Base-by-base conservation (phyloP, 345 rosid species). In the Cardamine chenopodiifolia region DNA sequence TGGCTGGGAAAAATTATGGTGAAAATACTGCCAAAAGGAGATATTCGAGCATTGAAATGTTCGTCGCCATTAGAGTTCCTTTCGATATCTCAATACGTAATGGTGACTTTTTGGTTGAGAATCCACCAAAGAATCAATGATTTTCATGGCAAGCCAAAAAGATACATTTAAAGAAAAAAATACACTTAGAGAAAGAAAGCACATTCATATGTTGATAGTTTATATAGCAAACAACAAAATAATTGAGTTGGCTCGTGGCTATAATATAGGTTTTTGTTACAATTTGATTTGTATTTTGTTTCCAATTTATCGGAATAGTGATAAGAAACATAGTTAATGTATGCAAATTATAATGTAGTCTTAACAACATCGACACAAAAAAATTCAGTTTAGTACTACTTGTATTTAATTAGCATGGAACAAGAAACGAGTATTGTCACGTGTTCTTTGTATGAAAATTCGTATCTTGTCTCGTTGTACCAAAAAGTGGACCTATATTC, bases 1-100 rank as follows among this genome's bases (percentile, higher is more conserved):
- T 55, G 74, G 70, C 42, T 60, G 56, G 5, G 40, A 22, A 22
- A 55, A 23, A 7, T 20, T 11, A 23, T 42, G 25, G 19, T 37
- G 58, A 39, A 68, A 62, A 61, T 40, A 32, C 54, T n/a, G 49
- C 56, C 39, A 53, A 61, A 69, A 60, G 20, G 31, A 62, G 70
- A 76, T 73, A 28, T 76, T 62, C 20, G 28, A 45, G 45, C 29
- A 22, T 25, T 69, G 57, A 61, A 62, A 55, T 62, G 25, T 42
- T 69, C 47, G 15, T 68, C 18, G 48, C 70, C 79, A 61, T 69
- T 61, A 69, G 58, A 52, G 79, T 76, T 75, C 6, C 70, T 76
- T 76, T 76, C 79, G 50, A 62, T 54, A 76, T 68, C 62, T 69
- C 35, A 54, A 6, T 42, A 62, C n/a, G 29, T 62, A 53, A 31